Conservation (phyloP, 768 basidiomycete species). For the Pleurotus sapidus region DNA sequence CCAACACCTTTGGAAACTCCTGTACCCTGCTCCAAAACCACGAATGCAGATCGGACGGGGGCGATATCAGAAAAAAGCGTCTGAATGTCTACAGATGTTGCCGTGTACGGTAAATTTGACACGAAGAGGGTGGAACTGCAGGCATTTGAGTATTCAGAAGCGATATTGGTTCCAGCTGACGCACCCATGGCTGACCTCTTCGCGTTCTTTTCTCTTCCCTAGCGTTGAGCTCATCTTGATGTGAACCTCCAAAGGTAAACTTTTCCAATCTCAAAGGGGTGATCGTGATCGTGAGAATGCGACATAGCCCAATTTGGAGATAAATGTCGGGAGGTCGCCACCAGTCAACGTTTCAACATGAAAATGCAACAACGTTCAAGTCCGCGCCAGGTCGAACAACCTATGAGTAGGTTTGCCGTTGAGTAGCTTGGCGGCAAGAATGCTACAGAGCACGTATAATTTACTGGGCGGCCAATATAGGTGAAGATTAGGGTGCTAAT, state of each 20-base stretch:
- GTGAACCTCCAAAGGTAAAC: neutral
- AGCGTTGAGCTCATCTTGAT: conserved; percentile 23
- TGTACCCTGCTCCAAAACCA: conserved; percentile 77
- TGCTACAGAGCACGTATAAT: too few relatives aligned
- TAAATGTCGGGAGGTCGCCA: too few relatives aligned
- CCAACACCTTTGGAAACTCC: conserved; percentile 92
- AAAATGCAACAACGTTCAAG: too few relatives aligned
- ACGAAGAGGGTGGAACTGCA: conserved; percentile 85
- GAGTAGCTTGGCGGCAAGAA: too few relatives aligned
- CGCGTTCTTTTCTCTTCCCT: conserved; percentile 43
- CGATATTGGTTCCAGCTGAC: conserved; percentile 7
- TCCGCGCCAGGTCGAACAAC: too few relatives aligned
- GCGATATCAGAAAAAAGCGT: conserved; percentile 95
- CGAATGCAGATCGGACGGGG: conserved; percentile 90
- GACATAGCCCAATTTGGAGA: too few relatives aligned
- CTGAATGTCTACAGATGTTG: conserved; percentile 86
- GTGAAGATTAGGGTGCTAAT: too few relatives aligned
- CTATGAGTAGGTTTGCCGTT: too few relatives aligned
- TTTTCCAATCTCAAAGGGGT: neutral
- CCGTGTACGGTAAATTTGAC: conserved; percentile 87
- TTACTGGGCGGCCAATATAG: too few relatives aligned
- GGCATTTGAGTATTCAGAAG: too few relatives aligned
- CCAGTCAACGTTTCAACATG: too few relatives aligned
- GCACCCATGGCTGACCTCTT: conserved; percentile 31
- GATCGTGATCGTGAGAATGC: too few relatives aligned